Percentiles rank a stretch among this genome's conserved stretches.
Evolutionary conservation across 345 rosid species (phyloP).

Genomic region (Gossypium thurberi): DNA sequence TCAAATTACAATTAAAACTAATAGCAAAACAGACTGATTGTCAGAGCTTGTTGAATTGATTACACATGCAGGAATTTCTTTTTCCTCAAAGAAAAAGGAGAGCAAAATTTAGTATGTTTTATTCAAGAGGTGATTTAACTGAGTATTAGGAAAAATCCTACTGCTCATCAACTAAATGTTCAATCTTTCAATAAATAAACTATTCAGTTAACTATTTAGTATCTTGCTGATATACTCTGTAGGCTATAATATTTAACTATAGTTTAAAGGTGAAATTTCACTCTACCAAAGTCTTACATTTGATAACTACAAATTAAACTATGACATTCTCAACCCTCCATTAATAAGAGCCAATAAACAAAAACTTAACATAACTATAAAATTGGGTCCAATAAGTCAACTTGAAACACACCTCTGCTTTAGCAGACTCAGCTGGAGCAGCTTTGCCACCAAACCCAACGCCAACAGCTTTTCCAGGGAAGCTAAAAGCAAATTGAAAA

Average conservation of each 20-base stretch:
- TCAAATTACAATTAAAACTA: neutral
- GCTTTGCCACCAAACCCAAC: constrained; percentile 55
- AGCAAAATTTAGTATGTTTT: neutral
- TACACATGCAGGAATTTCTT: neutral
- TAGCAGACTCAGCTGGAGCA: constrained; percentile 35
- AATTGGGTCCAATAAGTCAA: neutral
- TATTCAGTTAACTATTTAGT: neutral
- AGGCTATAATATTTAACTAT: neutral
- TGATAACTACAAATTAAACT: neutral
- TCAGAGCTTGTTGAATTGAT: neutral
- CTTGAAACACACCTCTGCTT: constrained; percentile 19
- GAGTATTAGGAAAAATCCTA: neutral
- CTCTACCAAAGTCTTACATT: neutral
- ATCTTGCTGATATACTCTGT: neutral
- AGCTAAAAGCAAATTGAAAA: constrained; percentile 33
- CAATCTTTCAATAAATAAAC: neutral
- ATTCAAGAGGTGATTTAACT: neutral
- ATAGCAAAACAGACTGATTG: neutral
- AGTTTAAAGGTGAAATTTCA: neutral
- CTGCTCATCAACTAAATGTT: neutral
- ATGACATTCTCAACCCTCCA: neutral
- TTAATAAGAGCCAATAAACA: neutral
- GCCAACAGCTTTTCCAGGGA: constrained; percentile 82
- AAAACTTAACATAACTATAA: neutral
- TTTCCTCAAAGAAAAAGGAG: neutral